These are phyloP conservation scores for Lasiodiplodia hormozganensis DNA, from an alignment of 2,329 filamentous ascomycete species.

Conservation along the genomic window DNA sequence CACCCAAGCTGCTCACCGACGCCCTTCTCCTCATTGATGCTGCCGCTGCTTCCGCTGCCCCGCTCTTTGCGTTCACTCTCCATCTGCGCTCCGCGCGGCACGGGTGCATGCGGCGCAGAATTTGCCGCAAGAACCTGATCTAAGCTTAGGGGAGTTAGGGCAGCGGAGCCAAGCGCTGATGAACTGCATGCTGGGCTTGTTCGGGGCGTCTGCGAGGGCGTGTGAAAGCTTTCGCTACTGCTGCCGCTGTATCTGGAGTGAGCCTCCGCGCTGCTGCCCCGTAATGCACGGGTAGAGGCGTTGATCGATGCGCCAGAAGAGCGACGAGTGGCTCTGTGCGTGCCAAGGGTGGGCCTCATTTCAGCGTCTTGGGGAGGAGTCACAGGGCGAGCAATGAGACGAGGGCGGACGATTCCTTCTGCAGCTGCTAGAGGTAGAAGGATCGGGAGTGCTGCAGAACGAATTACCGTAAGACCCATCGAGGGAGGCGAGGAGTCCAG, in stretches of 20 bases:
- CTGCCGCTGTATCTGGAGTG: not conserved
- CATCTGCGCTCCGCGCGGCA: not conserved
- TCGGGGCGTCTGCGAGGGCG: constrained; percentile 12
- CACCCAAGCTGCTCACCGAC: constrained; percentile 33
- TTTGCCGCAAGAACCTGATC: not conserved
- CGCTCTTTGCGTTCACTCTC: not conserved
- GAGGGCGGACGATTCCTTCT: constrained; percentile 42
- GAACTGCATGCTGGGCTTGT: not conserved
- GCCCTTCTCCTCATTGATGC: constrained; percentile 7
- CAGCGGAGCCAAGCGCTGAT: not conserved
- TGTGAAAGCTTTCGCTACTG: constrained; percentile 16
- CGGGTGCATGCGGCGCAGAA: not conserved
- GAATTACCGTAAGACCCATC: constrained; percentile 19
- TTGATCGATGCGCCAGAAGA: not conserved
- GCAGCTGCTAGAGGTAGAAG: constrained; percentile 47
- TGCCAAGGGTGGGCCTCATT: constrained; percentile 25
- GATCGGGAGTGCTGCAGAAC: constrained; percentile 44
- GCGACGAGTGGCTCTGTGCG: not conserved
- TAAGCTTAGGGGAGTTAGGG: not conserved
- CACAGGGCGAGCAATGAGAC: constrained; percentile 38
- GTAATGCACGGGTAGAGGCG: not conserved
- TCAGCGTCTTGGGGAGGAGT: constrained; percentile 39
- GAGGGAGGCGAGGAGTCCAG: not conserved
- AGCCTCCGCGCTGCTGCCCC: not conserved
- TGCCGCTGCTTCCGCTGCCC: not conserved